These are phyloP conservation scores for Cyberlindnera bimundalis DNA, from an alignment of 805 yeast species.

Conservation along the genomic window DNA sequence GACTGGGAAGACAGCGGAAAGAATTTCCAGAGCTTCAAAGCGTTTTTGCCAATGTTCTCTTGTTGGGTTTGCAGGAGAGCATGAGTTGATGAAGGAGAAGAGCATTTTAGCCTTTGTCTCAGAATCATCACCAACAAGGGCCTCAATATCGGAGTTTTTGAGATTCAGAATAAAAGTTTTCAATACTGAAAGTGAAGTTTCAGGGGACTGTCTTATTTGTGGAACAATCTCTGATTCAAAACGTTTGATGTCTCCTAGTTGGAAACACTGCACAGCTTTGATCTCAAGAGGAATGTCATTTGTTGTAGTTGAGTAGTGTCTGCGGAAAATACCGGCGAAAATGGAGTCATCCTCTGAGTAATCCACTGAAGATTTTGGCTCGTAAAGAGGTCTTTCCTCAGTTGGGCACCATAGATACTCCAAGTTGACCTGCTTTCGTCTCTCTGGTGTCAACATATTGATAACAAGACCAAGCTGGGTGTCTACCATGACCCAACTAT, in stretches of 20 bases:
- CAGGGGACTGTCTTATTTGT: constrained; percentile 6
- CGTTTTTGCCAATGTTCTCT: constrained; percentile 16
- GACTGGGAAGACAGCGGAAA: constrained; percentile 15
- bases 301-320: constrained; percentile 34
- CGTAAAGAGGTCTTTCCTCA: constrained; percentile 32
- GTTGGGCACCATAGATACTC: constrained; percentile 57
- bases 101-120: constrained; percentile 1
- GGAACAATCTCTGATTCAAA: constrained; percentile 2
- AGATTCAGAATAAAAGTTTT: constrained; percentile 8
- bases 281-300: constrained; percentile 7
- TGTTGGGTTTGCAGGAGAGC: constrained; percentile 21
- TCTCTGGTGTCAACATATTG: constrained; percentile 68
- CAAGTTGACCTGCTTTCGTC: constrained; percentile 65
- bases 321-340: constrained; percentile 41
- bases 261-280: constrained; percentile 15
- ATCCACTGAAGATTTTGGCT: constrained; percentile 7
- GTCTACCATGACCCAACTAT: constrained; percentile 83
- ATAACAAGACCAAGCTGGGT: constrained; percentile 57
- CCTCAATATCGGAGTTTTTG: constrained; percentile 1
- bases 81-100: constrained; percentile 10
- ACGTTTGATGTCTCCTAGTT: constrained; percentile 11
- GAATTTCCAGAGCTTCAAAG: constrained; percentile 12
- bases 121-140: constrained; percentile 1
- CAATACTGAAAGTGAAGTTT: constrained; percentile 8
- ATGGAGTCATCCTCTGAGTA: constrained; percentile 34